Base-by-base conservation (phyloP, 768 basidiomycete genomes). In the Xanthoconium stramineum region DNA sequence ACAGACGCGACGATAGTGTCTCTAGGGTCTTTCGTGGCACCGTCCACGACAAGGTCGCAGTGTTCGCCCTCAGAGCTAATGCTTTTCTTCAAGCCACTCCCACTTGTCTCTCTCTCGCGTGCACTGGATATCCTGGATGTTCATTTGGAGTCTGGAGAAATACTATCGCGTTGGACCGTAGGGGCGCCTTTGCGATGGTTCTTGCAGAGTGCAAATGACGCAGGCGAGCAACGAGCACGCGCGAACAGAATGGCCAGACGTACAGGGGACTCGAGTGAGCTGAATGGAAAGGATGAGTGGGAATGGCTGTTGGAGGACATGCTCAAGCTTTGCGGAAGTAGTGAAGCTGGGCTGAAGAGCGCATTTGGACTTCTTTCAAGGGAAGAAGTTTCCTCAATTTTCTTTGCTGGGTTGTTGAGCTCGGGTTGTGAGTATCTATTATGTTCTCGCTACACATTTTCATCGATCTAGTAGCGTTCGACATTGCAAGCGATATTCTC, bases 71-170 rank as follows among this genome's bases (percentile, higher is more conserved):
- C 80, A 10, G 91, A 94, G 57, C 76, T 98, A 8, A 76, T 89
- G 56, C 61, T 87, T 3, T 95, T 94, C 75, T 94, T 97, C 76
- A 79, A 82, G 53, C 88, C 91, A 2, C 78, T 98, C 6, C 84
- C 89, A 0, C 72, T 86, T 19, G 72, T 83, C 3, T 83, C 89
- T 1, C 76, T 98, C 9, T 95, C 94, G 0, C 82, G 83, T 50
- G 85, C 87, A 7, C 81, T 99, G 39, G 96, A 99, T 68, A 84
- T 94, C 49, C 80, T 98, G 50, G 96, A 98, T 71, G 83, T 96
- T 2, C 96, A 98, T 70, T 80, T 99, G 13, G 92, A 97, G 66
- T 89, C 90, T 0, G 95, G 92, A 20, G 96, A 98, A 71, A 91
- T 94, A 43, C 76, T 99, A 17, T 82, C 90, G 3, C 81, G 92